Evolutionary conservation across 257 asterid genomes (phyloP).

Genomic region (Penstemon newberryi): DNA sequence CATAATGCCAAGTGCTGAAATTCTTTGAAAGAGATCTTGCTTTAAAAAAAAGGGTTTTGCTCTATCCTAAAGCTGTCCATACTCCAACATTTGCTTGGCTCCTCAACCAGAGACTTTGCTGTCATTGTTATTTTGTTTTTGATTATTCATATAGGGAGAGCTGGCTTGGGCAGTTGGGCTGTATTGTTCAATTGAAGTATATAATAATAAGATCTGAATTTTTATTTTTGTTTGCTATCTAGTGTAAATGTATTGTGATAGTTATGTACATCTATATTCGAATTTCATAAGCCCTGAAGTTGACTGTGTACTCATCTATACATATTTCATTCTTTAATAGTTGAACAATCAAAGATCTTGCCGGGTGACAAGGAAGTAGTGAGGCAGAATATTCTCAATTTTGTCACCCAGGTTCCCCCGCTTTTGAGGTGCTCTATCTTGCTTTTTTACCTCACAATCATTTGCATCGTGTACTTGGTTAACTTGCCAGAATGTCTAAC

Average conservation of each 20-base stretch:
- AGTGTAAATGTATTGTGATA: background rate
- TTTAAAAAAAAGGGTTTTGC: no score
- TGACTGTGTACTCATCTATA: conserved; percentile 6
- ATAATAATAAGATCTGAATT: background rate
- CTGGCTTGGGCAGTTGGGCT: background rate
- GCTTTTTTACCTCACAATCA: conserved; percentile 6
- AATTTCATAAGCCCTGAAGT: background rate
- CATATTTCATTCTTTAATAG: conserved; percentile 38
- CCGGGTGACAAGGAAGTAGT: conserved; percentile 88
- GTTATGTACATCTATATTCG: background rate
- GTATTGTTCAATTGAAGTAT: background rate
- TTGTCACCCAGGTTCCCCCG: conserved; percentile 78
- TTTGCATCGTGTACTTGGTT: background rate
- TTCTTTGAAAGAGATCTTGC: no score
- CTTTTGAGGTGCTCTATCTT: conserved; percentile 59
- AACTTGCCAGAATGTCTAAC: conserved; percentile 11
- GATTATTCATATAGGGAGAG: background rate
- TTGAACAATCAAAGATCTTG: conserved; percentile 71
- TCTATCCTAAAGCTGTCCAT: background rate
- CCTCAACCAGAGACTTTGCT: background rate
- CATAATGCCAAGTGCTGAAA: background rate
- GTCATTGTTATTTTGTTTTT: background rate
- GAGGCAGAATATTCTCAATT: conserved; percentile 81
- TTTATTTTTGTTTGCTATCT: background rate
- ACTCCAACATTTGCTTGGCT: background rate